Evolutionary conservation across 2,329 filamentous ascomycete species (phyloP), one percentile per base, ranked within the genome.

Genomic region (Verticillium alfalfae): DNA sequence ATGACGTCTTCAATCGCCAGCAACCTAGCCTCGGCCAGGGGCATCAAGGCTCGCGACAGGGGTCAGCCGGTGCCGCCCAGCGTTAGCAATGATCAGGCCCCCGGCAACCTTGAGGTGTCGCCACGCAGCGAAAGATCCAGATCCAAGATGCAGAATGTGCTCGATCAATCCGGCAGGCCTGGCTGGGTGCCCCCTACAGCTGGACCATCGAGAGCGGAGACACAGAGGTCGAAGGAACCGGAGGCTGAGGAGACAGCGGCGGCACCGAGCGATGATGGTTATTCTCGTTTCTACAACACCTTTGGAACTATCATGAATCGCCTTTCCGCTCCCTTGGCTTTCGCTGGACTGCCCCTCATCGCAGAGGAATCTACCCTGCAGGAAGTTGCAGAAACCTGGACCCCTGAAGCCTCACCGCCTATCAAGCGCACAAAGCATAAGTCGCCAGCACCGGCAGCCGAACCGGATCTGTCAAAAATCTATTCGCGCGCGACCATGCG

Each of bases 281-380:
- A 97, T 71, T 86, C 91, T 7, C 87, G 88, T 60, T 99, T 98
- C 76, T 99, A 98, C 76, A 93, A 85, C 62, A 93, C 92, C 1
- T 97, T 97, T 70, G 93, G 93, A 61, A 92, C 85, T 60, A 85
- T 97, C 57, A 91, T 98, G 70, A 95, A 92, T 64, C 90, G 89
- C 68, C 85, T 98, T 13, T 96, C 94, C 0, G 93, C 93, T 0
- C 93, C 93, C 1, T 80, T 99, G 36, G 94, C 93, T 3, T 99
- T 97, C 77, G 92, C 95, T 5, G 94, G 94, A 1, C 84, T 99
- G 9, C 95, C 95, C 0, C 81, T 99, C 5, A 84, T 86, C 34
- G 70, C 80, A 18, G 80, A 85, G 61, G 83, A 84, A 63, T 70
- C 76, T 1, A 10, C 61, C 38, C 31, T 39, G 34, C 57, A 59